Evolutionary conservation across 2,329 filamentous ascomycete species (phyloP).

Genomic region (Aspergillus brasiliensis): DNA sequence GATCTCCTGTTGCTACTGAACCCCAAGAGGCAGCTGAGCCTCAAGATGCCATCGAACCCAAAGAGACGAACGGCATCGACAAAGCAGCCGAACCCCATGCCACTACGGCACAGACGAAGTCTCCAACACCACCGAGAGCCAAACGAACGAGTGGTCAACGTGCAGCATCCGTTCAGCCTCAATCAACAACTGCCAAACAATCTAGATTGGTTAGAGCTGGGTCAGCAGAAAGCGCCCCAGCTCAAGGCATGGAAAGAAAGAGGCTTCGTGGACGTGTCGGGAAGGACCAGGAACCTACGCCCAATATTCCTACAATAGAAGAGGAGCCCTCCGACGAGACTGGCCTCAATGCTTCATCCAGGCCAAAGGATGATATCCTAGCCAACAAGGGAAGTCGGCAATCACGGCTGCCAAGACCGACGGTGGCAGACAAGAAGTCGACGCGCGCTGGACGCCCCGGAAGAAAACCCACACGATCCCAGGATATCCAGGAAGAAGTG

Average conservation of each 20-base stretch:
- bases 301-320: neutral
- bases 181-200: neutral
- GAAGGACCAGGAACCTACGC: conserved; percentile 9
- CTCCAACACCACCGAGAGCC: neutral
- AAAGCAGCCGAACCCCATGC: neutral
- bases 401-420: conserved; percentile 7
- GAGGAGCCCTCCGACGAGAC: conserved; percentile 1
- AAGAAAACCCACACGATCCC: conserved; percentile 5
- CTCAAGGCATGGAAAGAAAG: conserved; percentile 1
- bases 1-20: neutral
- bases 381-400: neutral
- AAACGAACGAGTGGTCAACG: conserved; percentile 11
- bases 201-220: neutral
- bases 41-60: neutral
- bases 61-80: neutral
- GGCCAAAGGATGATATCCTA: neutral
- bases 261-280: conserved; percentile 11
- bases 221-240: conserved; percentile 1
- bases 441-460: conserved; percentile 20
- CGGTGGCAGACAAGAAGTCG: conserved; percentile 12
- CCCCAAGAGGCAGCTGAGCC: neutral
- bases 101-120: neutral
- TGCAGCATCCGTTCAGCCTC: conserved; percentile 5
- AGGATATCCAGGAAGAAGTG: conserved; percentile 3
- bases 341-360: neutral